These are phyloP conservation scores for Fusarium continuum DNA, from an alignment of 2,329 filamentous ascomycete genomes.

Conservation along the genomic window DNA sequence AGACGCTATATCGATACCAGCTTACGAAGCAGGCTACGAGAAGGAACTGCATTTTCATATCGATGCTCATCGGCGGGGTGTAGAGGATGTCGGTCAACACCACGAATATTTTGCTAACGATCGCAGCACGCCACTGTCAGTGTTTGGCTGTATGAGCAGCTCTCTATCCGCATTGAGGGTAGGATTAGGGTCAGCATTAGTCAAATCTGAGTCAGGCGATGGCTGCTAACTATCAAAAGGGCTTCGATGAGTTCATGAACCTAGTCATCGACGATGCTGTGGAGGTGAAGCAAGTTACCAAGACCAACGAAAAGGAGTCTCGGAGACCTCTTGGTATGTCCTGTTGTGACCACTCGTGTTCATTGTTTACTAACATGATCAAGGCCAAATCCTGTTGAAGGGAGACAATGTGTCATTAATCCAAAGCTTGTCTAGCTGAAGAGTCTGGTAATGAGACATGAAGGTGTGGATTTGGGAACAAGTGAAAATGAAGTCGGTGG, in stretches of 20 bases:
- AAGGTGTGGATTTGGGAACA: conserved; percentile 7
- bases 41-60: background rate
- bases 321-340: conserved; percentile 79
- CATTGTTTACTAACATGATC: conserved; percentile 4
- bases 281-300: conserved; percentile 86
- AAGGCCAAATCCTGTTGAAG: conserved; percentile 86
- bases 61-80: background rate
- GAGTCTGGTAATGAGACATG: background rate
- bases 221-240: conserved; percentile 60
- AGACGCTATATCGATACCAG: background rate
- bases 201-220: background rate
- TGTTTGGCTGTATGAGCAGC: conserved; percentile 97
- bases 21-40: background rate
- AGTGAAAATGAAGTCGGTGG: conserved; percentile 7
- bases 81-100: background rate
- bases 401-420: conserved; percentile 89
- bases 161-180: conserved; percentile 92
- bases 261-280: conserved; percentile 94
- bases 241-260: conserved; percentile 99
- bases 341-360: background rate
- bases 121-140: conserved; percentile 80
- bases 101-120: conserved; percentile 33
- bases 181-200: conserved; percentile 84
- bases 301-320: conserved; percentile 78
- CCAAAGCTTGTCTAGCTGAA: conserved; percentile 59